Conservation (phyloP, 306 rosid genomes). For the Adenanthera pavonina region DNA sequence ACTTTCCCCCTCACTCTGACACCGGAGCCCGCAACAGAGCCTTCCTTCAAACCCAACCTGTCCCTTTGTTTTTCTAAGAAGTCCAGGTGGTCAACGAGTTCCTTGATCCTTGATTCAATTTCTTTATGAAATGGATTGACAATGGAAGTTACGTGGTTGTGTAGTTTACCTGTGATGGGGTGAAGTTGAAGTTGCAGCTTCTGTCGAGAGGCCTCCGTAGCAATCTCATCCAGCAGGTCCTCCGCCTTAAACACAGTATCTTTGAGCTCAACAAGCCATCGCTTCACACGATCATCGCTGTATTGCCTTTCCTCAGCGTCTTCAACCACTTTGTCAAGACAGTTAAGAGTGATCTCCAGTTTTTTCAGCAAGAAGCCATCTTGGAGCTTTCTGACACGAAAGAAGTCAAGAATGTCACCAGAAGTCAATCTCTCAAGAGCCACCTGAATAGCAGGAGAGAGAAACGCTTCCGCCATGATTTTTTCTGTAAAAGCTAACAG, state of each 20-base stretch:
- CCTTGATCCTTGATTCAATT: background rate
- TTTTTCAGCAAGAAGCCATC: background rate
- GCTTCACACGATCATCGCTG: background rate
- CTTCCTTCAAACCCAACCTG: background rate
- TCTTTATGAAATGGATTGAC: background rate
- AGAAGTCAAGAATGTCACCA: background rate
- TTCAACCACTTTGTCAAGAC: background rate
- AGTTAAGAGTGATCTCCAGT: background rate
- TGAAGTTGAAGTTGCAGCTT: background rate
- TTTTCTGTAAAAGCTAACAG: too few relatives aligned
- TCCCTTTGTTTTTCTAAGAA: background rate
- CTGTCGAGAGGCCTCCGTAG: background rate
- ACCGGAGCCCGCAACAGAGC: background rate
- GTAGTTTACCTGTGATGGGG: background rate
- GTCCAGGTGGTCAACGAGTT: background rate
- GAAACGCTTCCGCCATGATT: too few relatives aligned
- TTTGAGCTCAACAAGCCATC: background rate
- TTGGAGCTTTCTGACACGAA: background rate
- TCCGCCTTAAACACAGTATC: background rate
- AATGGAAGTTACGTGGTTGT: background rate
- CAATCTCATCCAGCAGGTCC: background rate
- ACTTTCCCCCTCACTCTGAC: background rate
- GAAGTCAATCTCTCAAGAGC: background rate
- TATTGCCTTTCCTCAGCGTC: background rate
- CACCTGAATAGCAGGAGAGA: background rate